Conservation (phyloP, 805 yeast species). For the Starmerella asiatica region DNA sequence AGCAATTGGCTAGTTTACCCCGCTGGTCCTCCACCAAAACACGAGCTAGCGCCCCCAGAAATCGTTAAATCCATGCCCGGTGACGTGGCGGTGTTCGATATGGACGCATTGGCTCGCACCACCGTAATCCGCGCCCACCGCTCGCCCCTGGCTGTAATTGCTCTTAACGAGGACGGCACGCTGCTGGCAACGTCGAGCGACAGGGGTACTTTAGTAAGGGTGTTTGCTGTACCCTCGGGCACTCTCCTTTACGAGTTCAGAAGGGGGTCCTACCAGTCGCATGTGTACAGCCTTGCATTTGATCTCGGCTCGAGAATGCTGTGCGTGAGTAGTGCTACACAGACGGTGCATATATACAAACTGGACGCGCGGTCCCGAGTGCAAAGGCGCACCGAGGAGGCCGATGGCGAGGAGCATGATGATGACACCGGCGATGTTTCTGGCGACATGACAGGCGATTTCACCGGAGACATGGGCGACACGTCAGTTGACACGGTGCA, state of each 20-base stretch:
- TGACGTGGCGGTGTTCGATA: slow-evolving; percentile 67
- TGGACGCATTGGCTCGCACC: slow-evolving; percentile 56
- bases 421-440: background rate
- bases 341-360: slow-evolving; percentile 77
- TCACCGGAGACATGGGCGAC: background rate
- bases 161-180: slow-evolving; percentile 62
- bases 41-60: slow-evolving; percentile 12
- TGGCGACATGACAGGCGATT: background rate
- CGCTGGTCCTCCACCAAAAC: slow-evolving; percentile 29
- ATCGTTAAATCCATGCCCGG: slow-evolving; percentile 33
- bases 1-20: slow-evolving; percentile 39
- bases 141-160: slow-evolving; percentile 52
- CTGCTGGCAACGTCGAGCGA: slow-evolving; percentile 78
- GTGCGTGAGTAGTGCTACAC: slow-evolving; percentile 78
- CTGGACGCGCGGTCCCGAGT: slow-evolving; percentile 4
- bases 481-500: background rate
- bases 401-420: too few relatives aligned
- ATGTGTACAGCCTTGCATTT: slow-evolving; percentile 62
- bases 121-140: slow-evolving; percentile 81
- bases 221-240: slow-evolving; percentile 51
- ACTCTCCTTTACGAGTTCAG: slow-evolving; percentile 56
- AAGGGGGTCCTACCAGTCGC: slow-evolving; percentile 75
- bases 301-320: slow-evolving; percentile 55
- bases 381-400: background rate
- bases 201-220: slow-evolving; percentile 79